These are phyloP conservation scores for Erodium moschatum DNA, from an alignment of 441 rosid genomes.

Conservation along the genomic window DNA sequence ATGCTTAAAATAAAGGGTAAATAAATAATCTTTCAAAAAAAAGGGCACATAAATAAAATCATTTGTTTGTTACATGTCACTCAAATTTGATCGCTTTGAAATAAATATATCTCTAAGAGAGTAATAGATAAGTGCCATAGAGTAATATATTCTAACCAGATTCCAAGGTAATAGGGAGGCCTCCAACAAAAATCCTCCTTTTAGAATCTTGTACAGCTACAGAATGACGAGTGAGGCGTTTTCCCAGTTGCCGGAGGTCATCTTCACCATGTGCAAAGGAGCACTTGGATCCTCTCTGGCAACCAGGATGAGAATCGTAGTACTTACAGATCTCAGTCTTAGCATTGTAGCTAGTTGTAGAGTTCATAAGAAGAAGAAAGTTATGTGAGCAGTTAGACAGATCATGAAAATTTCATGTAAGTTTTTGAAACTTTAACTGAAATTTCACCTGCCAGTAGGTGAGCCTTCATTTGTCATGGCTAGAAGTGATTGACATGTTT, in stretches of 20 bases:
- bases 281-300: conserved; percentile 43
- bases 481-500: conserved; percentile 27
- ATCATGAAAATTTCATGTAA: conserved; percentile 11
- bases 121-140: not conserved
- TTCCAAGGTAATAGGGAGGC: conserved; percentile 42
- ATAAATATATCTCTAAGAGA: conserved; percentile 7
- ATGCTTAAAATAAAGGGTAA: not conserved
- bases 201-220: conserved; percentile 18
- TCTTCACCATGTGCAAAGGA: conserved; percentile 38
- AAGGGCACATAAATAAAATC: not conserved
- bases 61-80: conserved; percentile 8
- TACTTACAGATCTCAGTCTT: conserved; percentile 40
- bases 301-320: conserved; percentile 39
- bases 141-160: conserved; percentile 36
- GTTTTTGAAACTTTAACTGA: conserved; percentile 14
- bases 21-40: not conserved
- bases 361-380: conserved; percentile 16
- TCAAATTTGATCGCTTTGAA: not conserved
- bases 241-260: conserved; percentile 30
- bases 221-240: conserved; percentile 19
- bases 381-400: conserved; percentile 9
- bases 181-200: conserved; percentile 48
- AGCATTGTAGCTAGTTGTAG: conserved; percentile 25
- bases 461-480: conserved; percentile 31
- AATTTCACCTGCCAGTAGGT: conserved; percentile 31